phyloP scores from a whole-genome alignment of 805 yeast genomes.

The Ogataea minuta region DNA sequence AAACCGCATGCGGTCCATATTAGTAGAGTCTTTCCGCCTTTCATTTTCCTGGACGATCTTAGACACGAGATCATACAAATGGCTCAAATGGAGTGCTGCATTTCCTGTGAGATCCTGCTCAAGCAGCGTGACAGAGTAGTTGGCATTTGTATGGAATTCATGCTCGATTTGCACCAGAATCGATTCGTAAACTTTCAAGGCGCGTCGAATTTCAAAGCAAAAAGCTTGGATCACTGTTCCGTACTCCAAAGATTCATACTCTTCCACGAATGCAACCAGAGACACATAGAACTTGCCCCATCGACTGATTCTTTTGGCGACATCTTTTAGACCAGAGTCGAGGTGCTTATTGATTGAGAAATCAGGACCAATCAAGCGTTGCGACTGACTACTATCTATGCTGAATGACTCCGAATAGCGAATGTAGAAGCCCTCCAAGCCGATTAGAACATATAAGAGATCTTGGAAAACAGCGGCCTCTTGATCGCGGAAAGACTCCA shows the following conservation, averaged over 20 bases:
- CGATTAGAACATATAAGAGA: constrained; percentile 61
- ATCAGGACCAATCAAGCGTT: constrained; percentile 66
- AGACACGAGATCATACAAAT: constrained; percentile 56
- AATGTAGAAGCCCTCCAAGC: constrained; percentile 76
- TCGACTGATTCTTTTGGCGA: constrained; percentile 57
- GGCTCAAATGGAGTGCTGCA: constrained; percentile 42
- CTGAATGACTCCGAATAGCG: constrained; percentile 63
- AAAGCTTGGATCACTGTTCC: constrained; percentile 78
- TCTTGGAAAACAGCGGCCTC: constrained; percentile 75
- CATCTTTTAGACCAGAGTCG: constrained; percentile 70
- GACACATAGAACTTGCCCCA: constrained; percentile 64
- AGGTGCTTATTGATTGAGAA: constrained; percentile 68
- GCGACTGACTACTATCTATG: constrained; percentile 36
- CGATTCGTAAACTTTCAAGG: constrained; percentile 38
- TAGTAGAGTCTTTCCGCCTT: constrained; percentile 36
- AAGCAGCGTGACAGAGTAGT: constrained; percentile 58
- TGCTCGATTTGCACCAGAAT: constrained; percentile 45
- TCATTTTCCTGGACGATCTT: constrained; percentile 49
- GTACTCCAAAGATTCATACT: constrained; percentile 50
- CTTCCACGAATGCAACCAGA: constrained; percentile 57
- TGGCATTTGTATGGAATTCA: constrained; percentile 46
- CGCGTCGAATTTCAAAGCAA: constrained; percentile 54
- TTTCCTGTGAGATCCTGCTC: constrained; percentile 46
- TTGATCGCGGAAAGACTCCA: constrained; percentile 53
- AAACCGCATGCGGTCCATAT: constrained; percentile 28